phyloP scores from a whole-genome alignment of 495 filamentous ascomycete genomes.

The Neurospora africana region DNA sequence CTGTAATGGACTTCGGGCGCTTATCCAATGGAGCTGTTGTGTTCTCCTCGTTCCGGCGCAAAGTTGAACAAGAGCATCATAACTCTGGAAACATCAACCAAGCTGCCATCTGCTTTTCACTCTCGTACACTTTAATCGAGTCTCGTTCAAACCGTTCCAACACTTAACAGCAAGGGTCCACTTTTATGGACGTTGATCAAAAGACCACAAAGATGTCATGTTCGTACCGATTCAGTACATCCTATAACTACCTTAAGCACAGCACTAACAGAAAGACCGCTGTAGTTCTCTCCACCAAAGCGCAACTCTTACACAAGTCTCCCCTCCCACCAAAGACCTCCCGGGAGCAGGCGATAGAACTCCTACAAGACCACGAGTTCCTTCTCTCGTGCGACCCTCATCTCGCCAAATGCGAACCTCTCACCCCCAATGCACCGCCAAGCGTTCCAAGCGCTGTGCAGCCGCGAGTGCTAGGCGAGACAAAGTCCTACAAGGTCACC shows the following conservation, averaged over 20 bases:
- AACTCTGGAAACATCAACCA: background rate
- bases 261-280: no score
- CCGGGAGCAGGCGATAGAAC: conserved; percentile 45
- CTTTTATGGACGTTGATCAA: background rate
- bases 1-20: background rate
- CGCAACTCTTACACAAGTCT: conserved; percentile 43
- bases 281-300: conserved; percentile 29
- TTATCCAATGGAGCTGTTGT: background rate
- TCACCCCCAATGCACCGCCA: conserved; percentile 11
- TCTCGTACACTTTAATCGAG: background rate
- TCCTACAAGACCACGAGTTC: conserved; percentile 50
- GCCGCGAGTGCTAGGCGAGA: conserved; percentile 5
- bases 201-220: conserved; percentile 14
- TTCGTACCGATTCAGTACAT: conserved; percentile 4
- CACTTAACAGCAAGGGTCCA: background rate
- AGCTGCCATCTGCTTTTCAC: background rate
- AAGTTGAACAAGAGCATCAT: background rate
- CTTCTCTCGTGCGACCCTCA: conserved; percentile 35
- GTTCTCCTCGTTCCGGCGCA: background rate
- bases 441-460: conserved; percentile 10
- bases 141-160: no score
- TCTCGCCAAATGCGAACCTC: conserved; percentile 24
- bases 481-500: conserved; percentile 18
- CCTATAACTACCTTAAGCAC: no score
- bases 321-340: conserved; percentile 46